phyloP scores from a whole-genome alignment of 2,329 filamentous ascomycete species.

The Trichophyton schoenleinii region DNA sequence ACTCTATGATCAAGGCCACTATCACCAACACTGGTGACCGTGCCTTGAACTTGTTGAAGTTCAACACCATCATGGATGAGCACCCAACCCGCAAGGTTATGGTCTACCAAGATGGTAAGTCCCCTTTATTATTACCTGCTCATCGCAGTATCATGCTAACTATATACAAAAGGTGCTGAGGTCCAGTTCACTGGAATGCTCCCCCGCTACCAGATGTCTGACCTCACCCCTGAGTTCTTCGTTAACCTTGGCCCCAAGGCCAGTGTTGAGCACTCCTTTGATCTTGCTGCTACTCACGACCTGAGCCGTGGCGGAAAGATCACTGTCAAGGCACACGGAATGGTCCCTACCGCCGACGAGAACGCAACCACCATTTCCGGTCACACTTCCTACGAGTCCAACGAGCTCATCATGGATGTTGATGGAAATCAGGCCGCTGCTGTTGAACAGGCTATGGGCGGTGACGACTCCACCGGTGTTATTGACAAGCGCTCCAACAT shows the following conservation, averaged over 20 bases:
- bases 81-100: conserved; percentile 7
- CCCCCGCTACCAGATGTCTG: neutral
- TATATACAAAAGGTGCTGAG: neutral
- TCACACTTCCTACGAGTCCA: conserved; percentile 45
- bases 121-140: neutral
- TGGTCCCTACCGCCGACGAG: conserved; percentile 5
- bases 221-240: conserved; percentile 5
- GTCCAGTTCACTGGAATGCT: conserved; percentile 9
- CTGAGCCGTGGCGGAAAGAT: conserved; percentile 7
- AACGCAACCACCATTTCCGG: conserved; percentile 41
- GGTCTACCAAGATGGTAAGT: conserved; percentile 9
- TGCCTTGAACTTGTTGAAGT: conserved; percentile 5
- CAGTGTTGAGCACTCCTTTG: conserved; percentile 5
- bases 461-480: neutral
- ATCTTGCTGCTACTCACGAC: conserved; percentile 10
- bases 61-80: conserved; percentile 10
- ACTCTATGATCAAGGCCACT: conserved; percentile 8
- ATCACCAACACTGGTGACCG: conserved; percentile 9
- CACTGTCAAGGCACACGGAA: conserved; percentile 4
- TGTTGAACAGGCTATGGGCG: conserved; percentile 35
- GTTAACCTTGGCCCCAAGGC: conserved; percentile 5
- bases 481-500: conserved; percentile 12
- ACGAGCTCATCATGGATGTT: conserved; percentile 45
- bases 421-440: conserved; percentile 44
- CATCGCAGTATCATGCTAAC: neutral